Evolutionary conservation across 495 filamentous ascomycete species (phyloP).

Genomic region (Rostrohypoxylon terebratum): DNA sequence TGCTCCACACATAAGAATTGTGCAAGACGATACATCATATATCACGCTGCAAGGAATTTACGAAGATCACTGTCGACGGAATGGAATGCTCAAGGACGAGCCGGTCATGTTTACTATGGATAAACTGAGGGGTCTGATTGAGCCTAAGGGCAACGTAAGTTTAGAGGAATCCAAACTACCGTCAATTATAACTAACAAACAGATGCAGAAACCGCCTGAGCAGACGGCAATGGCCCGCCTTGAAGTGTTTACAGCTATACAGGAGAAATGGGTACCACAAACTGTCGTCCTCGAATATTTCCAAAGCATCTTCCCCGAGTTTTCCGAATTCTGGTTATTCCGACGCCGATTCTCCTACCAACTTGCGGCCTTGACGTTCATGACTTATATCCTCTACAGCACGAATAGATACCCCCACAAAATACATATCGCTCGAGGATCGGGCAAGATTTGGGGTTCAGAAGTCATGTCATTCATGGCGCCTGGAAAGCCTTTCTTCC

Average conservation of each 20-base stretch:
- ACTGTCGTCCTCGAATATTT: slow-evolving; percentile 89
- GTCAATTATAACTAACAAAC: slow-evolving; percentile 21
- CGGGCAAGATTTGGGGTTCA: slow-evolving; percentile 95
- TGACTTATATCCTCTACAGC: slow-evolving; percentile 98
- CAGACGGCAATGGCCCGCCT: slow-evolving; percentile 75
- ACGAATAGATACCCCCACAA: slow-evolving; percentile 94
- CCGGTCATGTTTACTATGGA: slow-evolving; percentile 95
- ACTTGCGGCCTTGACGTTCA: slow-evolving; percentile 94
- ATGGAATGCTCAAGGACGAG: slow-evolving; percentile 90
- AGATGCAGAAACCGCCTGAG: slow-evolving; percentile 69
- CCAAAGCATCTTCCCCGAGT: slow-evolving; percentile 87
- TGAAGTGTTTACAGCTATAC: slow-evolving; percentile 90
- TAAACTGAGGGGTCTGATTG: slow-evolving; percentile 80
- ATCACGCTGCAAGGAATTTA: slow-evolving; percentile 93
- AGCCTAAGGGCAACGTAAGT: slow-evolving; percentile 72
- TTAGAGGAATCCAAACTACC: neutral
- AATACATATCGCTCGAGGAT: slow-evolving; percentile 86
- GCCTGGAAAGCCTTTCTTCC: slow-evolving; percentile 83
- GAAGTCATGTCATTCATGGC: slow-evolving; percentile 91
- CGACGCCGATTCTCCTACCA: slow-evolving; percentile 95
- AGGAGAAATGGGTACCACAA: slow-evolving; percentile 87
- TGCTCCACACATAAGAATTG: slow-evolving; percentile 90
- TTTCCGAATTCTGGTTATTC: slow-evolving; percentile 97
- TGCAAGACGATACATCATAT: slow-evolving; percentile 94
- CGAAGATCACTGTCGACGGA: slow-evolving; percentile 91